Evolutionary conservation across 2,329 filamentous ascomycete genomes (phyloP).

Genomic region (Trichoderma oligosporum): DNA sequence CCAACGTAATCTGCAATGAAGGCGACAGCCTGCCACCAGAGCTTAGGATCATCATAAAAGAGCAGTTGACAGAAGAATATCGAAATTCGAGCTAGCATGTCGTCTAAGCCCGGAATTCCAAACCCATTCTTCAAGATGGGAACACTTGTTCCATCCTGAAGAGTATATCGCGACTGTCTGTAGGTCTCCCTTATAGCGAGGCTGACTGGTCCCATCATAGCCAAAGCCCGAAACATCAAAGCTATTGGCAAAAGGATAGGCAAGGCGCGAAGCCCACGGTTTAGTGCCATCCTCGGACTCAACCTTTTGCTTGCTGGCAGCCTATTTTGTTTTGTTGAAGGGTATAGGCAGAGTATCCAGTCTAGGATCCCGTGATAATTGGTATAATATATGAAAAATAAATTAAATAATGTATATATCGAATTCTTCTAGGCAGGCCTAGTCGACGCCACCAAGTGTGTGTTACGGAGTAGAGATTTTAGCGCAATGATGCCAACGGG

Average conservation of each 20-base stretch:
- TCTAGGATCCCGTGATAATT: too few species aligned
- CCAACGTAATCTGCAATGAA: slow-evolving; percentile 30
- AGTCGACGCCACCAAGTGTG: too few species aligned
- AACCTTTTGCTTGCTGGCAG: background rate
- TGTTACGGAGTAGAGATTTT: too few species aligned
- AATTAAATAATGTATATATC: too few species aligned
- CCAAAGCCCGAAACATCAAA: slow-evolving; percentile 3
- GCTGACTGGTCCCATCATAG: background rate
- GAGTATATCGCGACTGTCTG: background rate
- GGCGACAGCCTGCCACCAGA: slow-evolving; percentile 30
- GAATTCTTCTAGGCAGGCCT: too few species aligned
- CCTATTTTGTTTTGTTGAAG: background rate
- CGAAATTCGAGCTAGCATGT: slow-evolving; percentile 22
- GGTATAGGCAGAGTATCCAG: background rate
- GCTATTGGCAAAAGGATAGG: slow-evolving; percentile 12
- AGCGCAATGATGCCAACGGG: too few species aligned
- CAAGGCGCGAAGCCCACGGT: slow-evolving; percentile 12
- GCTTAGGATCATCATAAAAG: slow-evolving; percentile 22
- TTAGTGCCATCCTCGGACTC: slow-evolving; percentile 1
- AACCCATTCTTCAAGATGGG: slow-evolving; percentile 25
- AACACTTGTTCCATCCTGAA: slow-evolving; percentile 15
- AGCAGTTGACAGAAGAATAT: slow-evolving; percentile 27
- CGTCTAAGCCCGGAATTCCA: slow-evolving; percentile 24
- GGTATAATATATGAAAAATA: too few species aligned
- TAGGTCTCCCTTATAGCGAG: background rate